Percentiles rank a stretch among this genome's conserved stretches.
phyloP scores from a whole-genome alignment of 2,329 filamentous ascomycete genomes.

The Zelopaecilomyces penicillatus region DNA sequence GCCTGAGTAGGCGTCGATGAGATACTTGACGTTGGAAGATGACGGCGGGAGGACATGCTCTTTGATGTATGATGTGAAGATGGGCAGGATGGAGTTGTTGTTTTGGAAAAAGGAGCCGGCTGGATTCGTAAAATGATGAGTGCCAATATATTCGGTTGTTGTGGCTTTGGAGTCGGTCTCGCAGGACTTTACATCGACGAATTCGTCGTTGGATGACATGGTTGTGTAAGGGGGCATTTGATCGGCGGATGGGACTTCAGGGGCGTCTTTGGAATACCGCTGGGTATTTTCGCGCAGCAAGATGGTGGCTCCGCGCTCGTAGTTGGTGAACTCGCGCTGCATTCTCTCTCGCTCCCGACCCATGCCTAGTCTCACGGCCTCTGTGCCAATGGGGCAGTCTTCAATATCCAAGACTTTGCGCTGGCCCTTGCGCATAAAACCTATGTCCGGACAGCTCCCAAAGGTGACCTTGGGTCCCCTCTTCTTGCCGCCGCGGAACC shows the following conservation, averaged over 20 bases:
- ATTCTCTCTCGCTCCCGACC: constrained; percentile 71
- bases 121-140: constrained; percentile 80
- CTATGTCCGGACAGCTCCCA: constrained; percentile 65
- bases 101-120: constrained; percentile 98
- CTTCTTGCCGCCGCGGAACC: constrained; percentile 38
- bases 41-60: constrained; percentile 58
- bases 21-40: constrained; percentile 57
- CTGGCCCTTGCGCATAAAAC: constrained; percentile 83
- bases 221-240: constrained; percentile 25
- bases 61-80: constrained; percentile 81
- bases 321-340: constrained; percentile 58
- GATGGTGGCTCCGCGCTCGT: constrained; percentile 76
- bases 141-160: constrained; percentile 79
- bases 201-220: constrained; percentile 42
- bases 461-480: constrained; percentile 43
- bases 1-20: constrained; percentile 96
- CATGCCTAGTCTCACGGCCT: constrained; percentile 73
- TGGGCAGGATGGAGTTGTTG: constrained; percentile 92
- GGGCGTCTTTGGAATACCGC: constrained; percentile 47
- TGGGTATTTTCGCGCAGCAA: constrained; percentile 78
- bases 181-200: constrained; percentile 77
- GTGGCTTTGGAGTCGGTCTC: constrained; percentile 77
- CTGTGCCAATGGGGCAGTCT: constrained; percentile 91
- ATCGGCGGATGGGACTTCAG: constrained; percentile 19
- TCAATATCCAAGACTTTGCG: constrained; percentile 84